Evolutionary conservation across 176 grass and related monocot genomes (phyloP).

Genomic region (Hordeum marinum): DNA sequence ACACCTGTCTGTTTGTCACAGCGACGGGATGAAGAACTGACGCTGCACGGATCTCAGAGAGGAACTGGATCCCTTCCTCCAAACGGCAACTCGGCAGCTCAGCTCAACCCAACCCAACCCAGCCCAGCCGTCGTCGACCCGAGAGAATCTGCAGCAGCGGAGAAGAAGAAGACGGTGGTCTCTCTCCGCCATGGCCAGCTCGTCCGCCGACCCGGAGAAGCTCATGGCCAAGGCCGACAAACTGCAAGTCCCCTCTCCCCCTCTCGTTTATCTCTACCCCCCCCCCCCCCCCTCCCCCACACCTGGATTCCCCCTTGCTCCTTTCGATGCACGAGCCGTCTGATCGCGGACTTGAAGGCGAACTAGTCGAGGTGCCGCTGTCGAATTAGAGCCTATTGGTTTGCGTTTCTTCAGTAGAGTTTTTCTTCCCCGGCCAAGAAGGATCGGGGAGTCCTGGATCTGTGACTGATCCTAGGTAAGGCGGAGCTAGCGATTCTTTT

Average conservation of each 20-base stretch:
- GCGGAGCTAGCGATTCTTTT: neutral
- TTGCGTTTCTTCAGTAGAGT: neutral
- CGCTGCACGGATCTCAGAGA: conserved; percentile 17
- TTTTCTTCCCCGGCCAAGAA: neutral
- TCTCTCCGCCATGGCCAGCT: conserved; percentile 60
- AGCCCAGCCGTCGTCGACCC: neutral
- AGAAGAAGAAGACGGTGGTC: neutral
- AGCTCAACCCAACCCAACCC: neutral
- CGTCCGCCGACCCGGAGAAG: conserved; percentile 68
- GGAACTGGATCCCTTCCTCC: neutral
- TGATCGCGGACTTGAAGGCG: neutral
- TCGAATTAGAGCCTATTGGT: neutral
- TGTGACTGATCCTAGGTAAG: neutral
- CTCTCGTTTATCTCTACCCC: neutral
- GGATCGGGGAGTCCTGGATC: neutral
- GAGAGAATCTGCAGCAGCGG: neutral
- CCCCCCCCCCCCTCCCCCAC: neutral
- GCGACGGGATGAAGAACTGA: neutral
- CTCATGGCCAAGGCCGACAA: conserved; percentile 93
- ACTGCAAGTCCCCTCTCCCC: conserved; percentile 39
- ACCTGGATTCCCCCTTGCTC: neutral
- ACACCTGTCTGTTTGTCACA: too few relatives aligned
- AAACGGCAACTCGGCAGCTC: neutral
- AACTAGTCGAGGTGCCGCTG: neutral
- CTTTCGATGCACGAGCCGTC: neutral